Base-by-base conservation (phyloP, 192 early-diverging fungal genomes). In the Coemansia sp. region DNA sequence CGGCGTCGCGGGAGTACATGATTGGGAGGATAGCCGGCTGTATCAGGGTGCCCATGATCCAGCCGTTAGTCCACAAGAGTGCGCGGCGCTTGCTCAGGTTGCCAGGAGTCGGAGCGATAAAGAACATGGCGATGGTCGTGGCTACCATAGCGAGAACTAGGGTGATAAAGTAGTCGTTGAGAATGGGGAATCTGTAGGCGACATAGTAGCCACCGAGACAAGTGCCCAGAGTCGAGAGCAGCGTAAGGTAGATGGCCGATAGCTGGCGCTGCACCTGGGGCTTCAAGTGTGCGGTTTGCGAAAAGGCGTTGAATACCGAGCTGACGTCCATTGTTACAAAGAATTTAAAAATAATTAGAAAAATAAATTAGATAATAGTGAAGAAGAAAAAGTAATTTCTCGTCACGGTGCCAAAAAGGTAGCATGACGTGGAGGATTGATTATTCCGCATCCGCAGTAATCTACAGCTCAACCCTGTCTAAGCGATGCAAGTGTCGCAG, bases 401-500 rank as follows among this genome's bases (percentile, higher is more conserved):
- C 41, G 13, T 27, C 24, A 16, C 14, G 41, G 41, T 16, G 0
- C 0, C 39, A 2, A 48, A 48, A 7, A 24, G 27, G 11, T 53
- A 11, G 3, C 50, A 24, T 17, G 54, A 57, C 54, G 54, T 57
- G 54, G 29, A 31, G 14, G n/a, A 34, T 21, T 50, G 2, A 6
- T 34, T 6, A 19, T 24, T 24, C 13, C 10, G 51, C 54, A 27
- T 27, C 48, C 48, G 13, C 54, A 33, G 27, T 33, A 34, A 33
- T 17, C 13, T n/a, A 33, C 57, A 16, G 36, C 8, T 46, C 62
- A 13, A 74, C n/a, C 8, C 14, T 3, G 4, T 62, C 62, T 34
- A 90, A 57, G 31, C 89, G 83, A 39, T 87, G 67, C 14, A 99
- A 69, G 73, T 96, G 93, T 51, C 97, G 85, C 88, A 98, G 94